Evolutionary conservation across 148 eudicot genomes (phyloP).

Genomic region (Oxyria digyna): DNA sequence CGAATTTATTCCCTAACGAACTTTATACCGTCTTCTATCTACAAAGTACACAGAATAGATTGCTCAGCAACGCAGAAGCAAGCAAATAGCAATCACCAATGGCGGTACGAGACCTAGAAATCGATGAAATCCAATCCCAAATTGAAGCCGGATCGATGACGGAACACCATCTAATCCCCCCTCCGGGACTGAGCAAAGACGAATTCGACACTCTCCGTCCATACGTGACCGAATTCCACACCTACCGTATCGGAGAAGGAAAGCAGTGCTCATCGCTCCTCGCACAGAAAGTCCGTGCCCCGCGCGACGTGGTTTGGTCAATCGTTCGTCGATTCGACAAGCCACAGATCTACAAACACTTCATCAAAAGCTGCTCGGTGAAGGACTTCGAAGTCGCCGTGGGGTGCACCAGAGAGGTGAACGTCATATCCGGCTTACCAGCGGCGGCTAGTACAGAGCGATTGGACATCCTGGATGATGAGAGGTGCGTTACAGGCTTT

Average conservation of each 20-base stretch:
- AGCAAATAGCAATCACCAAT: not conserved
- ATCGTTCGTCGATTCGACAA: conserved; percentile 52
- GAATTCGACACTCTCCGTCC: conserved; percentile 28
- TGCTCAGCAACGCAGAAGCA: not conserved
- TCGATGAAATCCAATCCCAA: not conserved
- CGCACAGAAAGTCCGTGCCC: conserved; percentile 52
- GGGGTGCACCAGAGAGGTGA: conserved; percentile 44
- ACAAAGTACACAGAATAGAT: not conserved
- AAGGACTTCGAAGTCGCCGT: conserved; percentile 20
- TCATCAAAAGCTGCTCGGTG: conserved; percentile 47
- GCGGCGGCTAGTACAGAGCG: conserved; percentile 56
- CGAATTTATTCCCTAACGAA: conserved; percentile 2
- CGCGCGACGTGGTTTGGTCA: conserved; percentile 47
- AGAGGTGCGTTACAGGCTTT: conserved; percentile 36
- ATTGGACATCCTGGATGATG: conserved; percentile 48
- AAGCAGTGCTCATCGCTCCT: conserved; percentile 50
- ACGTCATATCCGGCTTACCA: conserved; percentile 58
- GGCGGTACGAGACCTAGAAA: not conserved
- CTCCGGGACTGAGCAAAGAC: conserved; percentile 29
- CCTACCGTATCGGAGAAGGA: conserved; percentile 22
- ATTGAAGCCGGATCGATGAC: not conserved
- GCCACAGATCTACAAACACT: conserved; percentile 61
- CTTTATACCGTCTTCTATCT: not conserved
- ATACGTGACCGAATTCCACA: conserved; percentile 33
- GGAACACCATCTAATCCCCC: conserved; percentile 23